Conservation (phyloP, 176 grass and related monocot species). For the Rhynchospora tenuis region DNA sequence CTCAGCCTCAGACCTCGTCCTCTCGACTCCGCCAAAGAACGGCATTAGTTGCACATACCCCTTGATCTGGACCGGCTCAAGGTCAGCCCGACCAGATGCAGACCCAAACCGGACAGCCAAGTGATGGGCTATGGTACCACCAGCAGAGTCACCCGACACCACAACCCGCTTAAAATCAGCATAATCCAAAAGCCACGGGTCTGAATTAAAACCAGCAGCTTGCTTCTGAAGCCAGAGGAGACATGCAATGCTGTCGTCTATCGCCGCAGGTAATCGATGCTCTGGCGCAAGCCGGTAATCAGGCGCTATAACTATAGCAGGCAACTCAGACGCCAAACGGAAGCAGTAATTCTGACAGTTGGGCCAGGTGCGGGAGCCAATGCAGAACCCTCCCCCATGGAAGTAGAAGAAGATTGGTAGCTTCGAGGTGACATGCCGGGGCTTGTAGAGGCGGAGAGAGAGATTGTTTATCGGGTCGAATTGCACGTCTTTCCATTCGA, state of each 20-base stretch:
- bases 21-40: slow-evolving; percentile 56
- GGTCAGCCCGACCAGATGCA: slow-evolving; percentile 31
- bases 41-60: slow-evolving; percentile 78
- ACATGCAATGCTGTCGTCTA: slow-evolving; percentile 37
- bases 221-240: slow-evolving; percentile 42
- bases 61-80: slow-evolving; percentile 21
- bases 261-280: slow-evolving; percentile 59
- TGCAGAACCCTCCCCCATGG: slow-evolving; percentile 78
- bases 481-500: slow-evolving; percentile 56
- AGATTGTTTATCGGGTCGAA: slow-evolving; percentile 41
- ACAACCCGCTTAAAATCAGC: slow-evolving; percentile 50
- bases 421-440: background rate
- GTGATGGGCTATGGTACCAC: slow-evolving; percentile 71
- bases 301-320: slow-evolving; percentile 61
- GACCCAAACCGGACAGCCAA: slow-evolving; percentile 61
- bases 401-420: slow-evolving; percentile 75
- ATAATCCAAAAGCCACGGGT: slow-evolving; percentile 48
- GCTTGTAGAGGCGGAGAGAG: slow-evolving; percentile 43
- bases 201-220: background rate
- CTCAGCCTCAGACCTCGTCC: slow-evolving; percentile 57
- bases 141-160: slow-evolving; percentile 78
- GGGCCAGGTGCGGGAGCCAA: slow-evolving; percentile 74
- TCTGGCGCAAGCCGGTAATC: slow-evolving; percentile 90
- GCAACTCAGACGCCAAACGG: slow-evolving; percentile 53
- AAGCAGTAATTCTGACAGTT: slow-evolving; percentile 92